Conservation (phyloP, 768 basidiomycete species). For the Hygrocybe coccinea region DNA sequence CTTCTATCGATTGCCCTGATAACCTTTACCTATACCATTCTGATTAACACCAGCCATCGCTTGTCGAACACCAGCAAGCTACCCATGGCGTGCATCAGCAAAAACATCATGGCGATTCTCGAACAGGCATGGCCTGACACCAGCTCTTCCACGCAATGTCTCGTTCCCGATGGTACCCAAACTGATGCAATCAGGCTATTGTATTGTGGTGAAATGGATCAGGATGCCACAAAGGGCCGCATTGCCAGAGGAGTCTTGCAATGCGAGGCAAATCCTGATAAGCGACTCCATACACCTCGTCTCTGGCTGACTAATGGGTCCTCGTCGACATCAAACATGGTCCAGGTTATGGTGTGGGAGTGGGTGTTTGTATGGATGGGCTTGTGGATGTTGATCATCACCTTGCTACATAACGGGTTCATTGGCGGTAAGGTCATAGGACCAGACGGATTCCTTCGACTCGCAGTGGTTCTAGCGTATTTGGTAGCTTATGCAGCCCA, state of each 20-base stretch:
- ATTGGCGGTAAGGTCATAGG: not conserved
- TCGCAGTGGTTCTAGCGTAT: not conserved
- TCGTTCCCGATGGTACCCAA: not conserved
- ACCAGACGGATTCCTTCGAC: not conserved
- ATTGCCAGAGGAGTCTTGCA: not conserved
- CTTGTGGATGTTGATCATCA: not conserved
- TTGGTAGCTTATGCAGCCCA: not conserved
- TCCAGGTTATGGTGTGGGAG: not conserved
- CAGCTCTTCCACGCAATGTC: not conserved
- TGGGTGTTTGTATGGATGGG: not conserved
- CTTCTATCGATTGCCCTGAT: not conserved
- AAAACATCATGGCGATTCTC: not conserved
- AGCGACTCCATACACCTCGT: not conserved
- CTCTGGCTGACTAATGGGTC: conserved; percentile 2
- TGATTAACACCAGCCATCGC: not conserved
- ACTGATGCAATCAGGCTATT: not conserved
- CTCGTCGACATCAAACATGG: not conserved
- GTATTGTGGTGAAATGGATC: not conserved
- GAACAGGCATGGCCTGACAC: not conserved
- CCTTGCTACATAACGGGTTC: not conserved
- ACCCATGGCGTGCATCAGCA: not conserved
- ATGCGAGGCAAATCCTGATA: not conserved
- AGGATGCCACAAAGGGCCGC: not conserved
- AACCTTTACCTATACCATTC: not conserved
- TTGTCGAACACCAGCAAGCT: not conserved